Evolutionary conservation across 257 asterid species (phyloP), one percentile per base, ranked within the genome.

Genomic region (Solanum chiquidenum): DNA sequence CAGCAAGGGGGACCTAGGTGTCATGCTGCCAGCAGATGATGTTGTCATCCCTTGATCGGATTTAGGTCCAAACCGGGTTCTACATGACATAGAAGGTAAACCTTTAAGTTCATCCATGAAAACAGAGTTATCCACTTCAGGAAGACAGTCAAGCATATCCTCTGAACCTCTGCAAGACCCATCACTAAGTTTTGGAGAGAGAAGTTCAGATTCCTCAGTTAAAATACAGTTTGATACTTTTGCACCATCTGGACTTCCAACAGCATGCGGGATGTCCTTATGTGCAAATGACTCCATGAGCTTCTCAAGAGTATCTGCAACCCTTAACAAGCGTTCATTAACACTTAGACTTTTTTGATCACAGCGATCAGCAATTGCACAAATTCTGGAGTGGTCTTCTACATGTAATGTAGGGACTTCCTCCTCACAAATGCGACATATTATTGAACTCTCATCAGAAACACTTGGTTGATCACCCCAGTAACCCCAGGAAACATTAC

Each of bases 111-210:
- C 99, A 92, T 97, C 99, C 92, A 91, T 88, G 66, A 89, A 92
- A 91, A 88, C 93, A 58, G 93, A 89, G 89, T 93, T 94, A 86
- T 97, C 98, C 25, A 92, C 94, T 83, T 97, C 99, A 42, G 94
- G 95, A 87, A 94, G 93, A 91, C 97, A 94, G 89, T 95, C 99
- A 34, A 97, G 97, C 99, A 95, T 97, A 91, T 97, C 99, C 88
- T 95, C 99, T 60, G 99, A 97, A 87, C 98, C 99, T 92, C 98
- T 95, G 72, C 97, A 94, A 83, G 99, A 97, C 98, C 99, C 96
- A 86, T 94, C 99, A 90, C 99, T 96, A 86, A 91, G 91, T 87
- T 97, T 96, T 75, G 99, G 99, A 76, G 99, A 97, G 83, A 95
- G 86, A 88, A 93, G 94, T 90, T 97, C 99, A 21, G 94, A 92